Conservation (phyloP, 108 stramenopile species). For the Schizochytrium sp. region DNA sequence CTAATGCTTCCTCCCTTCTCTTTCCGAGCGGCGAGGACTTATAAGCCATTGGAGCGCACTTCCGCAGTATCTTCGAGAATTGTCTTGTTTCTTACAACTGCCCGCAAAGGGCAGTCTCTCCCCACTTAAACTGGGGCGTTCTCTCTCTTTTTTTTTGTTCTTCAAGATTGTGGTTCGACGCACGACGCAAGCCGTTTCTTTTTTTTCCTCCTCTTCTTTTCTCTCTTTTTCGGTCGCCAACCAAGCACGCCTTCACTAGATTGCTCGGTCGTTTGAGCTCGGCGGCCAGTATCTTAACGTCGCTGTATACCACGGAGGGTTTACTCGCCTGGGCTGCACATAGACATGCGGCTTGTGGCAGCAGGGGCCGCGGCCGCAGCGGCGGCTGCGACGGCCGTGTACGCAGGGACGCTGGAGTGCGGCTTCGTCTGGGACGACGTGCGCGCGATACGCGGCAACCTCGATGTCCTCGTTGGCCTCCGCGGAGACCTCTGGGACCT, state of each 20-base stretch:
- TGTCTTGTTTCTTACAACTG: neutral
- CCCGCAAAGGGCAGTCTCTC: neutral
- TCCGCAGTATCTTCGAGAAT: neutral
- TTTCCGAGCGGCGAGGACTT: neutral
- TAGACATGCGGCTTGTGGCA: neutral
- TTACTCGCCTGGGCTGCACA: too few relatives aligned
- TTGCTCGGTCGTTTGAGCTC: neutral
- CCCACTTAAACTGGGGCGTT: too few relatives aligned
- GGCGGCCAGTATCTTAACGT: neutral
- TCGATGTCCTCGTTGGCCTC: neutral
- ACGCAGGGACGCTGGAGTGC: neutral
- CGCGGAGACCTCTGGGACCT: neutral
- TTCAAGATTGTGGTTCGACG: neutral
- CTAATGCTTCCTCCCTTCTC: too few relatives aligned
- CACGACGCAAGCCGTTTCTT: too few relatives aligned
- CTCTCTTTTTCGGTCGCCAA: neutral
- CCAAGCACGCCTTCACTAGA: neutral
- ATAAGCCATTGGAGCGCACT: neutral
- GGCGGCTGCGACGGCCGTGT: neutral
- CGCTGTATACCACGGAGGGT: neutral
- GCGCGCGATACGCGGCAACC: neutral
- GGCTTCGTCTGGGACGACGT: constrained; percentile 30
- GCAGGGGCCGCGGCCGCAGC: neutral
- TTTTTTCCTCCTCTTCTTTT: neutral
- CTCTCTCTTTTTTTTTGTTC: neutral